Evolutionary conservation across 1,139 yeast species (phyloP), one percentile per base, ranked within the genome.

Genomic region (Suzukiozyma palmioleophila): DNA sequence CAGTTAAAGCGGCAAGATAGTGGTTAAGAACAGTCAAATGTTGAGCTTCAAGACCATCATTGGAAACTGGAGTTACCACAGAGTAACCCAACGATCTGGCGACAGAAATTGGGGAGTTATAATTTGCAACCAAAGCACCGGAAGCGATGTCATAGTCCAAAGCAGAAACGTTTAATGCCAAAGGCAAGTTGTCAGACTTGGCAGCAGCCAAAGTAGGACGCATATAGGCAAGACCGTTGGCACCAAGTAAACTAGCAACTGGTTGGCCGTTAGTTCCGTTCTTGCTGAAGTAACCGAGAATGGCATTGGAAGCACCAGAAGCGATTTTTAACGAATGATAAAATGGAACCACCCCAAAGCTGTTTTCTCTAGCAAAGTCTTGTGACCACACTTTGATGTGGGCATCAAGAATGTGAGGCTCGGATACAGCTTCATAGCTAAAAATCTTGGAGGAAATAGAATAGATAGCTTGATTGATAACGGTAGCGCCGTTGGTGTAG

Each of bases 261-360:
- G 62, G 73, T 42, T 57, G 65, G 31, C 69, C 73, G 37, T 57
- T 52, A 25, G 75, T 57, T 32, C 71, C 70, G 36, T 69, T 66
- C 37, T 51, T 59, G 38, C 62, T 52, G 49, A 81, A 64, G 63
- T 81, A 89, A 21, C 97, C 97, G 42, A 86, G 68, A 39, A 92
- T 71, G 32, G 87, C 77, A 49, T 80, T 75, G 35, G 92, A 86
- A 26, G 96, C 95, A 50, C 97, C 97, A 2, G 84, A 70, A 58
- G 96, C 78, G 36, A 87, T 77, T 57, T 89, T 89, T 44, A 88
- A 73, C 53, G 72, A 69, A 58, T 74, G 73, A 52, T 77, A 63
- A 41, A 68, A 69, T 34, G 88, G 90, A 39, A 77, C 77, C 32
- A 60, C 64, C 13, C 83, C 84, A 39, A 63, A 59, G 8, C 78